phyloP scores from a whole-genome alignment of 2,329 filamentous ascomycete genomes.

The Exophiala aquamarina region DNA sequence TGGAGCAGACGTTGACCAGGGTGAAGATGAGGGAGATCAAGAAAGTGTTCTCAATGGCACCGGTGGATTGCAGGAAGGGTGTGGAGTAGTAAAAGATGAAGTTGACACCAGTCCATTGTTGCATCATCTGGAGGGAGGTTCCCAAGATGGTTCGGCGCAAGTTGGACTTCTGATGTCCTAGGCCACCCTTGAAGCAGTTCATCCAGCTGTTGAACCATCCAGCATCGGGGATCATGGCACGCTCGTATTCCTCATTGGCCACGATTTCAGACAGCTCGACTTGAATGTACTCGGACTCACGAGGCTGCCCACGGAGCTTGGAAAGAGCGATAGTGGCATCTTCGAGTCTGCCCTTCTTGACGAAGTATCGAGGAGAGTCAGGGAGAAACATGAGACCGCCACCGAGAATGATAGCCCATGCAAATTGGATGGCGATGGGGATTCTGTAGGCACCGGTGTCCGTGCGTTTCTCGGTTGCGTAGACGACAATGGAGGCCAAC shows the following conservation, averaged over 20 bases:
- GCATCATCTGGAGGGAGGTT: slow-evolving; percentile 77
- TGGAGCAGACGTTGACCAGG: slow-evolving; percentile 82
- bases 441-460: slow-evolving; percentile 75
- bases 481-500: slow-evolving; percentile 72
- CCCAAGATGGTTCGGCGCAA: slow-evolving; percentile 69
- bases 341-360: slow-evolving; percentile 72
- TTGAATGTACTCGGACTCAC: slow-evolving; percentile 72
- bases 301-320: slow-evolving; percentile 71
- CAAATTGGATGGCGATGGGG: slow-evolving; percentile 75
- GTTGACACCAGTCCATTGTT: slow-evolving; percentile 83
- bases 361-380: slow-evolving; percentile 81
- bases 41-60: slow-evolving; percentile 75
- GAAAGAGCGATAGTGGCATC: slow-evolving; percentile 63
- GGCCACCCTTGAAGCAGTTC: slow-evolving; percentile 60
- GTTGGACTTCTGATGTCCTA: slow-evolving; percentile 54
- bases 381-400: slow-evolving; percentile 73
- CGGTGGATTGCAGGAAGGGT: slow-evolving; percentile 75
- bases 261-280: slow-evolving; percentile 80
- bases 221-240: slow-evolving; percentile 62
- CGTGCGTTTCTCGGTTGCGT: slow-evolving; percentile 62
- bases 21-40: slow-evolving; percentile 83
- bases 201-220: slow-evolving; percentile 69
- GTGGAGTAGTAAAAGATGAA: slow-evolving; percentile 88
- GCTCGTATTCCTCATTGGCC: slow-evolving; percentile 86
- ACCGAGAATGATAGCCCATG: slow-evolving; percentile 72